Base-by-base conservation (phyloP, 306 rosid genomes). In the Malus sylvestris region DNA sequence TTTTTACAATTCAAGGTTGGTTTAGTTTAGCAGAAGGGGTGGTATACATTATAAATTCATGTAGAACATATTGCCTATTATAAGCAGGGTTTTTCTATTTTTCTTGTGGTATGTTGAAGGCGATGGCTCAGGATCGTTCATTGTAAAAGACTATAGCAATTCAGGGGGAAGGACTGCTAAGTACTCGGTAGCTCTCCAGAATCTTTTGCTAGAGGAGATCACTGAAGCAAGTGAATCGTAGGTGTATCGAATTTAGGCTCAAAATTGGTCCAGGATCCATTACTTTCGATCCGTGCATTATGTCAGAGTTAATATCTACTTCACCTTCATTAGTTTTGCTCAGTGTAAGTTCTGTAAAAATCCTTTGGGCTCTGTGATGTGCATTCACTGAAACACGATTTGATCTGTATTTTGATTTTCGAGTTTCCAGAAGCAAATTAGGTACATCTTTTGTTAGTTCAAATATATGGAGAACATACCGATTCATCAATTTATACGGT, bases 101-200 rank as follows among this genome's bases (percentile, higher is more conserved):
- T 25, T 8, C 12, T 27, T 20, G 1, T 29, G 29, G 62, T 10
- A 20, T 79, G 79, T 82, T 85, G 86, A 83, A 89, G 96, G 89
- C 67, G 91, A 82, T 81, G 87, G 85, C 51, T 46, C 72, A 11
- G 93, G 96, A 73, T 90, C 88, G 33, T 92, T 90, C 81, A 7
- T 81, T 73, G 81, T 95, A 33, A 85, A 83, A 72, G 83, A 79
- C 72, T 76, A 69, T 75, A 76, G 84, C 79, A 33, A 71, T 23
- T 78, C 86, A 30, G 76, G 23, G 66, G 79, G 18, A 59, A 72
- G 14, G 79, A 84, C 82, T 59, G 97, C 96, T 6, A 90, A 85
- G 73, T 94, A 92, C 76, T 92, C 96, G 77, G 79, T 90, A 62
- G 92, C 97, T 84, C 96, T 92, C 79, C 98, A 92, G 69, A 83